phyloP scores from a whole-genome alignment of 1,139 yeast species.

The Yamadazyma songkhlaensis region DNA sequence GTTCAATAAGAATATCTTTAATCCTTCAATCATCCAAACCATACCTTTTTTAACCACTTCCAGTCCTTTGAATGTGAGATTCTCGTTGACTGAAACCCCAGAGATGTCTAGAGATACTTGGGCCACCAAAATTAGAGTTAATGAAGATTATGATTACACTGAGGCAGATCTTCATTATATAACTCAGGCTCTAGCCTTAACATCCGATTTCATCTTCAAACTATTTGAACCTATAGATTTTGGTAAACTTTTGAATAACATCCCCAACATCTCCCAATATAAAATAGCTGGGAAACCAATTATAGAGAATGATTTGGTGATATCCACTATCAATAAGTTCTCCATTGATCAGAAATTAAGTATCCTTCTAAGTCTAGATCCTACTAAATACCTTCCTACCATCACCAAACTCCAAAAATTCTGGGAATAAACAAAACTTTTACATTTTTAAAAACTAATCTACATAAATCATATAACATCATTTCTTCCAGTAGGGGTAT shows the following conservation, averaged over 20 bases:
- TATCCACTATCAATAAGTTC: slow-evolving; percentile 13
- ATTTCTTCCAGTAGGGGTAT: slow-evolving; percentile 30
- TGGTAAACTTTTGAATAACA: slow-evolving; percentile 12
- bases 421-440: slow-evolving; percentile 17
- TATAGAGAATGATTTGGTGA: slow-evolving; percentile 12
- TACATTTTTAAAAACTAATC: slow-evolving; percentile 1
- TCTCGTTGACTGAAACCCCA: slow-evolving; percentile 26
- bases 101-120: slow-evolving; percentile 38
- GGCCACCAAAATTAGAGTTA: slow-evolving; percentile 47
- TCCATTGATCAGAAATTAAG: slow-evolving; percentile 22
- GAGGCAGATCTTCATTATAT: slow-evolving; percentile 35
- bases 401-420: slow-evolving; percentile 16
- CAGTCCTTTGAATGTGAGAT: slow-evolving; percentile 39
- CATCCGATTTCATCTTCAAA: slow-evolving; percentile 28
- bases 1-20: slow-evolving; percentile 18
- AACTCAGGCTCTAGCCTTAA: slow-evolving; percentile 29
- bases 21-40: slow-evolving; percentile 38
- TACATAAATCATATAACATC: slow-evolving; percentile 22
- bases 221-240: slow-evolving; percentile 28
- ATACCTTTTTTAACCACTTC: slow-evolving; percentile 62
- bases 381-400: slow-evolving; percentile 7
- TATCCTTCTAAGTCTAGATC: slow-evolving; percentile 17
- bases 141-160: slow-evolving; percentile 49
- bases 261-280: slow-evolving; percentile 8
- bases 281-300: slow-evolving; percentile 14